Evolutionary conservation across 2,329 filamentous ascomycete genomes (phyloP).

Genomic region (Stenocarpella maydis): DNA sequence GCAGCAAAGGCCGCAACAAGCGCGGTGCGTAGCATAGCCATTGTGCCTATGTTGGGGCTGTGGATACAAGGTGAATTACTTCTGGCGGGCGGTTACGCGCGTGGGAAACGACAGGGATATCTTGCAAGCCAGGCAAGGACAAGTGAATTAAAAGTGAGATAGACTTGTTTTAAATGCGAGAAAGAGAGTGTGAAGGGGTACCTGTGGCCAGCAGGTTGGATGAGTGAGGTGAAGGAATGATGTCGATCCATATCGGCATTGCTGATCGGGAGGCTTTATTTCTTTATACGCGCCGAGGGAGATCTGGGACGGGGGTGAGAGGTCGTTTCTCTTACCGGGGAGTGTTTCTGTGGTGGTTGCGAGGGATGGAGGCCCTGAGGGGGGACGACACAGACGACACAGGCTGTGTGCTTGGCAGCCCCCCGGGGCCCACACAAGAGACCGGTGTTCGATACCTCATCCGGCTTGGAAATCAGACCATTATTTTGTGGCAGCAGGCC

Average conservation of each 20-base stretch:
- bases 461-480: constrained; percentile 26
- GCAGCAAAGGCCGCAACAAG: constrained; percentile 31
- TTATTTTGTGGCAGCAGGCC: neutral
- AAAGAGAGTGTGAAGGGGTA: constrained; percentile 11
- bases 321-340: neutral
- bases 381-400: constrained; percentile 24
- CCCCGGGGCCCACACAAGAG: constrained; percentile 17
- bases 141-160: constrained; percentile 14
- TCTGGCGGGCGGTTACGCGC: neutral
- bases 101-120: neutral
- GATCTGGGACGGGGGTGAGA: neutral
- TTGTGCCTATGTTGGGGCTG: neutral
- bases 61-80: neutral
- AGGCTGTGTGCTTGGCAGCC: constrained; percentile 23
- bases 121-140: neutral
- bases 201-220: neutral
- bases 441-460: constrained; percentile 18
- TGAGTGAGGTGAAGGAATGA: constrained; percentile 18
- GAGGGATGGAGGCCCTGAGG: constrained; percentile 5
- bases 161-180: constrained; percentile 5
- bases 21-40: constrained; percentile 9
- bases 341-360: constrained; percentile 9
- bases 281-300: constrained; percentile 18
- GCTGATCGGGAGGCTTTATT: constrained; percentile 1
- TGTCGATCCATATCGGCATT: neutral